phyloP scores from a whole-genome alignment of 176 grass and related monocot species.

The Zea luxurians region DNA sequence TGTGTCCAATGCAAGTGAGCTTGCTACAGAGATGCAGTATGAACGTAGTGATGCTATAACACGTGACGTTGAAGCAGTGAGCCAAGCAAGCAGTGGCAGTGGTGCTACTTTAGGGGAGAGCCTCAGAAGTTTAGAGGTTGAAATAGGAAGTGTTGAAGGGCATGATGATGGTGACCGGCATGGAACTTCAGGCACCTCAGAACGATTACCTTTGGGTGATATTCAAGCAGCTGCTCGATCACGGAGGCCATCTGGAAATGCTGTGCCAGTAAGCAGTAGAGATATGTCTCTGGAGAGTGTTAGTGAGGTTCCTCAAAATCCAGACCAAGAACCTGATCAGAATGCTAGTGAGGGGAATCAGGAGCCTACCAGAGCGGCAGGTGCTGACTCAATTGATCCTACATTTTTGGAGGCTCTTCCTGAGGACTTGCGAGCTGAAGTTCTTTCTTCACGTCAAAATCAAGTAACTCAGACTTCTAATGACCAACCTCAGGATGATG shows the following conservation, averaged over 20 bases:
- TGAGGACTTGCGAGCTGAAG: constrained; percentile 88
- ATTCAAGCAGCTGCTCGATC: constrained; percentile 49
- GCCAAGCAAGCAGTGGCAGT: constrained; percentile 98
- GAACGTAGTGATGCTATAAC: constrained; percentile 67
- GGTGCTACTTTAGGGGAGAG: constrained; percentile 94
- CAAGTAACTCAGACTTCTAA: constrained; percentile 72
- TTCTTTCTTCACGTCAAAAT: constrained; percentile 95
- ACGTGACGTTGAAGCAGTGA: constrained; percentile 88
- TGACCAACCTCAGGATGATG: constrained; percentile 76
- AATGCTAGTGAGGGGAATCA: constrained; percentile 51
- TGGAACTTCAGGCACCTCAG: constrained; percentile 57
- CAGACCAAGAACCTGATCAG: constrained; percentile 64
- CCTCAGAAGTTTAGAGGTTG: constrained; percentile 94
- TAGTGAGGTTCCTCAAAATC: constrained; percentile 70
- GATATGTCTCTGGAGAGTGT: constrained; percentile 81
- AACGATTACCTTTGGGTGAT: constrained; percentile 66
- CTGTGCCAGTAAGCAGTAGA: constrained; percentile 43
- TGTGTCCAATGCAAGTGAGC: constrained; percentile 66
- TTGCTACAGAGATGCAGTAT: constrained; percentile 84
- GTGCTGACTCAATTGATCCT: constrained; percentile 78
- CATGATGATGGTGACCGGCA: constrained; percentile 93
- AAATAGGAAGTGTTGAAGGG: constrained; percentile 97
- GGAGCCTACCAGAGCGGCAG: constrained; percentile 51
- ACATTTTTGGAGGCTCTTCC: constrained; percentile 99
- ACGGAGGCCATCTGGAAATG: constrained; percentile 61